Conservation (phyloP, 768 basidiomycete species). For the Auriscalpium vulgare region DNA sequence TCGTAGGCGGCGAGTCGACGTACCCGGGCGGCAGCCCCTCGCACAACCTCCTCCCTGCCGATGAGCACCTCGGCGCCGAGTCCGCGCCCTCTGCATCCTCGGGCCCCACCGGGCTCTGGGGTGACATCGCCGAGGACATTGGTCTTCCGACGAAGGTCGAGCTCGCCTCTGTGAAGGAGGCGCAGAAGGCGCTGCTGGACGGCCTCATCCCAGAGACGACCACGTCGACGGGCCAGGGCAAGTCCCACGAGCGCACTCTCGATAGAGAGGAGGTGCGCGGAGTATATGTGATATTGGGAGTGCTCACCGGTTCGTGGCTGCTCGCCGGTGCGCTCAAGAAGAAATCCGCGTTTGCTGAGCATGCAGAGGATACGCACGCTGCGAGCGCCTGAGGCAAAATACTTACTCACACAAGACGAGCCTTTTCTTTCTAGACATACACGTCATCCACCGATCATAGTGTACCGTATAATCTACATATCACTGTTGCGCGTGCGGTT, state of each 20-base stretch:
- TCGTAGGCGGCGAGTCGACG: slow-evolving; percentile 39
- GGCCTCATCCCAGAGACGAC: slow-evolving; percentile 10
- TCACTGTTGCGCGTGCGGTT: too few relatives aligned
- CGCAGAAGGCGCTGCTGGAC: slow-evolving; percentile 3
- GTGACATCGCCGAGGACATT: slow-evolving; percentile 30
- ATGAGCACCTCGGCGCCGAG: slow-evolving; percentile 14
- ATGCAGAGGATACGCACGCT: slow-evolving; percentile 3
- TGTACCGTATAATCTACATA: too few relatives aligned
- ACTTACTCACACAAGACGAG: too few relatives aligned
- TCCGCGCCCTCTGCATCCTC: slow-evolving; percentile 1
- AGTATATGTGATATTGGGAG: slow-evolving; percentile 37
- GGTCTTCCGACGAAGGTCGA: slow-evolving; percentile 23
- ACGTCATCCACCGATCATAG: too few relatives aligned
- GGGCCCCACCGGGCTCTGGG: slow-evolving; percentile 20
- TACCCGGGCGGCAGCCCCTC: slow-evolving; percentile 42
- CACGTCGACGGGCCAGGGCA: neutral
- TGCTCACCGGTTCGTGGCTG: slow-evolving; percentile 42
- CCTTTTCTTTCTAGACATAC: too few relatives aligned
- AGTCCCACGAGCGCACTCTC: slow-evolving; percentile 24
- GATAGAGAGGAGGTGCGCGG: slow-evolving; percentile 40
- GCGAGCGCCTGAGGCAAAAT: too few relatives aligned
- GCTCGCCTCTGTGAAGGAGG: neutral
- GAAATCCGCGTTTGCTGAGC: slow-evolving; percentile 16
- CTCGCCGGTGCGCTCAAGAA: slow-evolving; percentile 28
- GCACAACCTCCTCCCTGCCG: slow-evolving; percentile 28